Base-by-base conservation (phyloP, 305 asterid species). In the Fraxinus albicans region DNA sequence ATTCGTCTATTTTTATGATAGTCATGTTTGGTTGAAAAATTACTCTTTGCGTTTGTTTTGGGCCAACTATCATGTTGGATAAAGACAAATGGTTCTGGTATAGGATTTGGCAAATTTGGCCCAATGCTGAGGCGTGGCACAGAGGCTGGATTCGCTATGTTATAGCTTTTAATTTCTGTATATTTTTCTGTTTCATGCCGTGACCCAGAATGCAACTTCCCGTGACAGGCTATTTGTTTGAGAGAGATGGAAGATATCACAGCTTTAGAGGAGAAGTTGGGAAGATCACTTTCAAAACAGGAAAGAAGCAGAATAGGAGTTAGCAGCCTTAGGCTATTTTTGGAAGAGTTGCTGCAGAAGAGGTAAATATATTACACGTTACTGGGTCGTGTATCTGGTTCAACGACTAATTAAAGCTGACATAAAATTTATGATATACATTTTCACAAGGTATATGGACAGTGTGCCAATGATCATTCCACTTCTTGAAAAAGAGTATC, bases 191-290 rank as follows among this genome's bases (percentile, higher is more conserved):
- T 83, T 21, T 53, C 77, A 76, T 13, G 78, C n/a, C 77, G 53
- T 40, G 72, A 84, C 79, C 53, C 74, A 47, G 63, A 63, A 47
- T 70, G 53, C 33, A 65, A 76, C 75, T 83, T 81, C 63, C 25
- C 44, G 36, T 78, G 77, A 29, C 87, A 96, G 99, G 94, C 98
- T 85, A 85, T 96, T 87, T 90, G 94, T 67, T 87, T 88, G 81
- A 91, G 99, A 85, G 99, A 94, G 89, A 86, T 86, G 87, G 98
- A 93, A 82, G 99, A 96, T 93, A 83, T 86, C 79, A 78, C 90
- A 77, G 96, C 98, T 31, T 89, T 96, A 86, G 98, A 94, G 91
- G 99, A 96, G 89, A 96, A 94, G 92, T 86, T 96, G 87, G 96
- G 99, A 55, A 89, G 99, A 88, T 77, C 92, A 73, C 99, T 96